phyloP scores from a whole-genome alignment of 345 rosid genomes.

The Aethionema arabicum region DNA sequence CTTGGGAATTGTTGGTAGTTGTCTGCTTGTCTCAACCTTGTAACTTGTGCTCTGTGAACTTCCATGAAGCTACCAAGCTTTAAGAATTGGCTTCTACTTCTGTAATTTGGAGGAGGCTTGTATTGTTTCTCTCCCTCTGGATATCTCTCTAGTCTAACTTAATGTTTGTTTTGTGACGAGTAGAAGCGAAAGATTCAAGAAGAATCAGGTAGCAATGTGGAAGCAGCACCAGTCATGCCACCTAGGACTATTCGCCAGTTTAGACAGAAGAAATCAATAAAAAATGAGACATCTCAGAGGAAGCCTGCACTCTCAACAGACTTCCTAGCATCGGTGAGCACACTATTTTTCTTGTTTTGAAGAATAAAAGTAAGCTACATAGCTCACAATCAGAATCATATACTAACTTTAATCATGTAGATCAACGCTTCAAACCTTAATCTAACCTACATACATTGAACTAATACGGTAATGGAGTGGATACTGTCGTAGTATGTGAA shows the following conservation, averaged over 20 bases:
- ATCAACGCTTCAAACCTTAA: slow-evolving; percentile 1
- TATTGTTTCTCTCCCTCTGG: background rate
- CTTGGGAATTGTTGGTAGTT: background rate
- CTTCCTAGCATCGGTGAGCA: slow-evolving; percentile 64
- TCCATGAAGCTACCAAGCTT: background rate
- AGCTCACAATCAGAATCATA: background rate
- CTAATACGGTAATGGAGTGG: background rate
- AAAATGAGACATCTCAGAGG: slow-evolving; percentile 42
- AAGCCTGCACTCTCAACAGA: slow-evolving; percentile 68
- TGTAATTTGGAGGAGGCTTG: background rate
- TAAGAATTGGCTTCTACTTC: background rate
- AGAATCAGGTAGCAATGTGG: slow-evolving; percentile 41
- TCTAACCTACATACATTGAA: background rate
- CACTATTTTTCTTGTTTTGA: background rate
- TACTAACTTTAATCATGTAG: background rate
- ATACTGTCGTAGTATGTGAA: background rate
- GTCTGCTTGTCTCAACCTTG: slow-evolving; percentile 1
- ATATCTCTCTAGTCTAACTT: slow-evolving; percentile 8
- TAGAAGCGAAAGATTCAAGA: slow-evolving; percentile 71
- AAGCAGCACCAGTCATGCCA: slow-evolving; percentile 36
- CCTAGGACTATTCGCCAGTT: slow-evolving; percentile 60
- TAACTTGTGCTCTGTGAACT: slow-evolving; percentile 4
- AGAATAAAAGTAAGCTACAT: background rate
- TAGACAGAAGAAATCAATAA: slow-evolving; percentile 67
- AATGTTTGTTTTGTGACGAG: slow-evolving; percentile 22